Evolutionary conservation across 1,284 basidiomycete genomes (phyloP).

Genomic region (Malassezia restricta): DNA sequence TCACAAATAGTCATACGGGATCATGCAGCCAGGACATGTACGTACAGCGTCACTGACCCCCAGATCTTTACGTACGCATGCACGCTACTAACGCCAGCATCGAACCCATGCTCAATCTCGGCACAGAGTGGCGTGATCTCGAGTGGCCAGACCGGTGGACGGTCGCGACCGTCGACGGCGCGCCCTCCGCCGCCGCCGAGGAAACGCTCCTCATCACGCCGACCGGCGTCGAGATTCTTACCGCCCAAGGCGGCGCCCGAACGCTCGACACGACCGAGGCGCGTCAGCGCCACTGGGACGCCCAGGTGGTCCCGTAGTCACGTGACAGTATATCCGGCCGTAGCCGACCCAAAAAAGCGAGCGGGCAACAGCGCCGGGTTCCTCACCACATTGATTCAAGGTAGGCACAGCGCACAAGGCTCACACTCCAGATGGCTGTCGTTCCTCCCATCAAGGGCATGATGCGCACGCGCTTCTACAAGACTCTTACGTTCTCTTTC

Average conservation of each 20-base stretch:
- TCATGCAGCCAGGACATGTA: constrained; percentile 41
- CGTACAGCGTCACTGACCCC: not conserved
- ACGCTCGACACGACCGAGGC: constrained; percentile 36
- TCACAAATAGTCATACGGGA: constrained; percentile 22
- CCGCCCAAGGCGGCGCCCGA: constrained; percentile 35
- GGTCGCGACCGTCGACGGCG: constrained; percentile 36
- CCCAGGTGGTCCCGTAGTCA: constrained; percentile 5
- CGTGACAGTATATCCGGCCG: constrained; percentile 7
- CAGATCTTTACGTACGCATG: constrained; percentile 13
- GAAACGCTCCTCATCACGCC: constrained; percentile 44
- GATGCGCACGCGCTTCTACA: constrained; percentile 9
- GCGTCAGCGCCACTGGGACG: constrained; percentile 16
- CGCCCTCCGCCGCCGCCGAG: constrained; percentile 37
- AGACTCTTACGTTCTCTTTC: constrained; percentile 1
- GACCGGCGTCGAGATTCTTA: constrained; percentile 42
- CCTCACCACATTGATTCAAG: no score
- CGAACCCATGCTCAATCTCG: constrained; percentile 45
- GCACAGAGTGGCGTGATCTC: constrained; percentile 31
- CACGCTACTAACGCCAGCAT: constrained; percentile 21
- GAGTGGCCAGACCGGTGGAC: constrained; percentile 46
- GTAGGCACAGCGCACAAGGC: not conserved
- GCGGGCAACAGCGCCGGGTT: not conserved
- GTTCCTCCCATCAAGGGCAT: constrained; percentile 14
- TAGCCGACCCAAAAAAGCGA: not conserved
- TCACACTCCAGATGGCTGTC: constrained; percentile 6